These are phyloP conservation scores for Striga hermonthica DNA, from an alignment of 305 asterid genomes.

Conservation along the genomic window DNA sequence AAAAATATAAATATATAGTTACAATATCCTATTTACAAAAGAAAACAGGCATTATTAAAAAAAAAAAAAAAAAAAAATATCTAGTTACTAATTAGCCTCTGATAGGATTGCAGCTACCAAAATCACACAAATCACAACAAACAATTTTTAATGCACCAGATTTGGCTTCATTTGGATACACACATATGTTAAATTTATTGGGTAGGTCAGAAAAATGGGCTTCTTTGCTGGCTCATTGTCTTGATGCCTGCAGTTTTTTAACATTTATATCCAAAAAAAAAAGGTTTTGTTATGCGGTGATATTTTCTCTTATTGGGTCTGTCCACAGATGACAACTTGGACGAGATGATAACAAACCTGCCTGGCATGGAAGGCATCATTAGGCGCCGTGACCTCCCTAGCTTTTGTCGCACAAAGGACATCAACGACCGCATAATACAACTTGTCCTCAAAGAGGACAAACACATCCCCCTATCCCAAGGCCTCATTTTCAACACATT, in stretches of 20 bases:
- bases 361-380: slow-evolving; percentile 56
- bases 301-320: not conserved
- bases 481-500: slow-evolving; percentile 62
- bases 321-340: slow-evolving; percentile 41
- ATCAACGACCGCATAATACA: slow-evolving; percentile 29
- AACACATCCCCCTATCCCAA: slow-evolving; percentile 39
- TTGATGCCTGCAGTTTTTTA: not conserved
- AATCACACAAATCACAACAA: no score
- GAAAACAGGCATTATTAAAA: no score
- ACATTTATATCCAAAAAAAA: not conserved
- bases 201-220: slow-evolving; percentile 6
- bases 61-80: no score
- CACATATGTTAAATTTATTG: not conserved
- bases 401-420: slow-evolving; percentile 43
- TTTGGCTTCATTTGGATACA: not conserved
- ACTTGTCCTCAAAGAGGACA: slow-evolving; percentile 26
- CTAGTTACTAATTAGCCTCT: no score
- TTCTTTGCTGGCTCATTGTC: not conserved
- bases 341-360: slow-evolving; percentile 41
- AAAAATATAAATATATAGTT: no score
- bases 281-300: not conserved
- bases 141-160: no score
- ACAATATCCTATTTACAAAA: no score
- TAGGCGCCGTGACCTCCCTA: slow-evolving; percentile 55
- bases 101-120: no score